phyloP scores from a whole-genome alignment of 2,329 filamentous ascomycete species.

The Rugonectria rugulosa region DNA sequence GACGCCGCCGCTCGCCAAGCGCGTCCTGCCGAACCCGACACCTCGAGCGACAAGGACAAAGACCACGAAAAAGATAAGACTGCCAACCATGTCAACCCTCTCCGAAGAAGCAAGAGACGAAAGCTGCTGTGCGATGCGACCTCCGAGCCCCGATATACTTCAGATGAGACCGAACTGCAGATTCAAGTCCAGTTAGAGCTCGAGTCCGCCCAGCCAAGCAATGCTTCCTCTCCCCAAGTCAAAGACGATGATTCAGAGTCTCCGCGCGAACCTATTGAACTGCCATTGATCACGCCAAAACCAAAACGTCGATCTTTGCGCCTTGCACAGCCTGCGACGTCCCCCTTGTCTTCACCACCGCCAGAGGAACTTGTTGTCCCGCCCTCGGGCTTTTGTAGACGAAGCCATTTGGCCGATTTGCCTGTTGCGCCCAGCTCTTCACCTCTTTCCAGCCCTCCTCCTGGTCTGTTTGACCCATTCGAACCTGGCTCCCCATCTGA shows the following conservation, averaged over 20 bases:
- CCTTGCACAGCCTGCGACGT: constrained; percentile 37
- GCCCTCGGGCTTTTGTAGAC: constrained; percentile 35
- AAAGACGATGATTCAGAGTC: constrained; percentile 25
- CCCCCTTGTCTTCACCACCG: constrained; percentile 50
- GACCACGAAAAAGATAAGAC: neutral
- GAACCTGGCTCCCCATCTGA: constrained; percentile 48
- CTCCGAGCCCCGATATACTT: constrained; percentile 16
- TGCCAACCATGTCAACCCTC: constrained; percentile 25
- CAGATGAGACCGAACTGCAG: constrained; percentile 29
- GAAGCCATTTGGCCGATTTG: constrained; percentile 31
- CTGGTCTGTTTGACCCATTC: constrained; percentile 60
- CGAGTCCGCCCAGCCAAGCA: constrained; percentile 24
- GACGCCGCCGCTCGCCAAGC: constrained; percentile 57
- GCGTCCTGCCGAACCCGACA: constrained; percentile 37
- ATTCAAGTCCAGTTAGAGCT: constrained; percentile 33
- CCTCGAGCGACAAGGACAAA: constrained; percentile 30
- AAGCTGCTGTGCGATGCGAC: constrained; percentile 40
- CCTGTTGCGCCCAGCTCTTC: constrained; percentile 53
- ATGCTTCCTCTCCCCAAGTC: constrained; percentile 7
- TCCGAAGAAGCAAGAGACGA: constrained; percentile 44
- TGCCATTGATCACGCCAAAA: constrained; percentile 27
- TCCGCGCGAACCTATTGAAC: neutral
- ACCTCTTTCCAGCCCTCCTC: constrained; percentile 65
- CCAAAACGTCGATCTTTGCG: constrained; percentile 32
- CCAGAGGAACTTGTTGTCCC: constrained; percentile 41